A percentile compares a stretch with the other conserved stretches of the same genome.
Conservation (phyloP, 1,284 basidiomycete genomes). For the Exobasidium rhododendri region DNA sequence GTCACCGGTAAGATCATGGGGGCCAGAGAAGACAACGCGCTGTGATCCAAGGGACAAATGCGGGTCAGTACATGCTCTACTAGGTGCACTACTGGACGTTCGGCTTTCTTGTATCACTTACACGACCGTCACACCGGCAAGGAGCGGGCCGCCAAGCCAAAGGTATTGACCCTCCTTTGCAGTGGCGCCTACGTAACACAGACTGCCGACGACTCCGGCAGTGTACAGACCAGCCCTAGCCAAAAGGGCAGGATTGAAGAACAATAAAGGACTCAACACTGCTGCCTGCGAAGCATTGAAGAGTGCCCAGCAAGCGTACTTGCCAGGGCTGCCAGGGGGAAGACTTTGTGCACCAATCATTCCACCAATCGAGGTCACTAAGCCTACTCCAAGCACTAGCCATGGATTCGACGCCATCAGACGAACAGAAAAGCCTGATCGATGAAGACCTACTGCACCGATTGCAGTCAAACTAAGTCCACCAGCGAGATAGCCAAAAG, state of each 20-base stretch:
- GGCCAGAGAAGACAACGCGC: conserved; percentile 73
- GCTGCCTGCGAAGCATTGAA: conserved; percentile 82
- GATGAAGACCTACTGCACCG: conserved; percentile 74
- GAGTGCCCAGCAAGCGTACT: conserved; percentile 57
- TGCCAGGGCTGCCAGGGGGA: conserved; percentile 53
- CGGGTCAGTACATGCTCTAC: neutral
- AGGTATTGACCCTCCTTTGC: conserved; percentile 80
- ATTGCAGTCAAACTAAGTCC: conserved; percentile 74
- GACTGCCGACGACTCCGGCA: conserved; percentile 71
- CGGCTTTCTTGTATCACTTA: too few species aligned
- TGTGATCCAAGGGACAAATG: neutral
- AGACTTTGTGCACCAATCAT: conserved; percentile 55
- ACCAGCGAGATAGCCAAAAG: conserved; percentile 79
- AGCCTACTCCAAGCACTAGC: conserved; percentile 75
- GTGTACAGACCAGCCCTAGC: conserved; percentile 87
- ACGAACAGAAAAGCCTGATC: conserved; percentile 69
- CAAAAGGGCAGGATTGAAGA: conserved; percentile 78
- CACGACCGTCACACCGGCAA: conserved; percentile 78
- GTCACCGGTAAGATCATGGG: conserved; percentile 78
- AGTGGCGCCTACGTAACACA: conserved; percentile 84
- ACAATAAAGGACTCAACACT: conserved; percentile 67
- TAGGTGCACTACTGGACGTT: too few species aligned
- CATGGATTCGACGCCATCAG: conserved; percentile 81
- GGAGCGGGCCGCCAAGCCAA: conserved; percentile 66
- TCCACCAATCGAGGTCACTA: conserved; percentile 60